Base-by-base conservation (phyloP, 1,139 yeast genomes). In the Suhomyces chickasaworum region DNA sequence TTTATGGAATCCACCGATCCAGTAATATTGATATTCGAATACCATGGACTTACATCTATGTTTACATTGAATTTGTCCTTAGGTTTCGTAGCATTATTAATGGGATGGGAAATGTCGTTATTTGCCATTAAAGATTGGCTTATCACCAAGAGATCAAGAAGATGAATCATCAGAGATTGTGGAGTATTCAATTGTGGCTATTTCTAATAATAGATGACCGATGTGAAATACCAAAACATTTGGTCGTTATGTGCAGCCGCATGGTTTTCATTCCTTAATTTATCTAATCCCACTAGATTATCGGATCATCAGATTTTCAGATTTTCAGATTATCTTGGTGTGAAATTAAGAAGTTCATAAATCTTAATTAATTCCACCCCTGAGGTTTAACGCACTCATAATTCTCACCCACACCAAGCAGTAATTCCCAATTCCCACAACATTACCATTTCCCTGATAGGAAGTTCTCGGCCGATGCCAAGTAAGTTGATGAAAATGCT, bases 1-100 rank as follows among this genome's bases (percentile, higher is more conserved):
- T 93, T 93, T 63, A 89, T 91, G 91, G 90, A 89, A 65, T 84
- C 95, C 48, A 87, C 95, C 41, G 90, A 87, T 58, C 95, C 95
- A 53, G 81, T 89, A 6, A 81, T 93, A 23, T 81, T 81, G 54
- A 89, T 90, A 16, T 75, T 91, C 69, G 93, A 91, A 56, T 91
- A 85, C 65, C 77, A 91, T 60, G 97, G 97, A 1, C 76, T 83
- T 50, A 89, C 95, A 32, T 75, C 88, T 45, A 91, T 93, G 97
- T 91, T 93, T 67, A 87, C 93, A 0, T 79, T 91, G 59, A 91
- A 90, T 62, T 78, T 93, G 35, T 80, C 86, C 49, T 87, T 93
- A 52, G 98, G 99, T 7, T 51, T 83, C 34, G 75, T 86, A 29
- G 80, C 93, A 3, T 72, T 93, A 45, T 54, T 90, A n/a, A 90